Base-by-base conservation (phyloP, 805 yeast genomes). In the Komagataella populi region DNA sequence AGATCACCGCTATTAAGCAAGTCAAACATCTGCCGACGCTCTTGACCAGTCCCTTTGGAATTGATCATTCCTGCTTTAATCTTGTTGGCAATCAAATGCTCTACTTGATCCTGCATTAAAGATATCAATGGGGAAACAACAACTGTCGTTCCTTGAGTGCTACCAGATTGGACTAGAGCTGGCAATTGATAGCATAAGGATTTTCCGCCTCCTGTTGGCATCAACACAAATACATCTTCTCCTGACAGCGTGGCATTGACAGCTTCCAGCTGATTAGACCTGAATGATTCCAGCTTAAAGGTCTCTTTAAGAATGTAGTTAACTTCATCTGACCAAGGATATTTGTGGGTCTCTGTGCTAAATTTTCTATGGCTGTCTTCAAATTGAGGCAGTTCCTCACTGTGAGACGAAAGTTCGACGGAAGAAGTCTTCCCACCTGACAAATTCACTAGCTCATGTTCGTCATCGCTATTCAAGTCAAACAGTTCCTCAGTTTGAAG, bases 171-270 rank as follows among this genome's bases (percentile, higher is more conserved):
- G 1, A 91, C 81, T 47, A 93, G 70, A 0, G 99, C 96, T 0
- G 99, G 98, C 44, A 93, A 71, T 65, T 93, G 99, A 65, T 90
- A 93, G 63, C 99, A 93, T 30, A 93, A 68, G 0, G 98, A 90
- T 63, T 93, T 93, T 49, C 99, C 99, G 49, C 99, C 99, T 44
- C 99, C 99, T 0, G 99, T 93, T 0, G 99, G 99, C 96, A 93
- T 91, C 58, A 93, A 71, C 1, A 93, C 97, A 68, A 93, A 88
- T 0, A 87, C 96, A 64, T 93, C 99, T 47, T 76, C 74, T 1
- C 96, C 96, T 4, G 76, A 63, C 30, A 83, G 60, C 30, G 87
- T 83, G 1, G 95, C 83, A 59, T 83, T 80, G 5, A 93, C 78
- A 0, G 97, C 98, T 51, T 87, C 93, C 44, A 84, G 66, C 62